Evolutionary conservation across 2,329 filamentous ascomycete species (phyloP).

Genomic region (Ceratocystis destructans): DNA sequence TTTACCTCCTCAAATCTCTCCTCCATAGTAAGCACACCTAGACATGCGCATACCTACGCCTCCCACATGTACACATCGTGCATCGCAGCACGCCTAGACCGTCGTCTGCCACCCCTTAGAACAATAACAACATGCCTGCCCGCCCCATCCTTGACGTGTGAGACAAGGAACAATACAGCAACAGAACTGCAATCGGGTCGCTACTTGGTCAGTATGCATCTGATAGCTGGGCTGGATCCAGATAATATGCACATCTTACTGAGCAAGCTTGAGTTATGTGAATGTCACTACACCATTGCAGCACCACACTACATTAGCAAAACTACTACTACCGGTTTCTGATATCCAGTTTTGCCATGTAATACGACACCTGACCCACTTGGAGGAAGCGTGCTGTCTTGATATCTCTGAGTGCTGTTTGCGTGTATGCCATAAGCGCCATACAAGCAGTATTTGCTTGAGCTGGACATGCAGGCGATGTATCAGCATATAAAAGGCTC

Average conservation of each 20-base stretch:
- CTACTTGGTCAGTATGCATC: neutral
- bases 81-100: neutral
- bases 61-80: neutral
- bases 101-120: no score
- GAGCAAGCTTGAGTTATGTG: neutral
- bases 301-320: neutral
- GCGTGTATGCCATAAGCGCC: no score
- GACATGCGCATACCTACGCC: no score
- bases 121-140: neutral
- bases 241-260: neutral
- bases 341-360: neutral
- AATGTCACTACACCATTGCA: neutral
- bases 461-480: neutral
- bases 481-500: neutral
- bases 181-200: neutral
- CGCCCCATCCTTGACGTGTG: neutral
- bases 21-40: neutral
- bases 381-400: neutral
- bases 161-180: neutral
- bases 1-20: neutral
- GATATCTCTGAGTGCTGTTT: neutral
- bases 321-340: neutral
- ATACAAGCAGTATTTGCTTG: neutral
- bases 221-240: neutral
- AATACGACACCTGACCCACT: neutral